Conservation (phyloP, 768 basidiomycete species). For the Rhizopogon vinicolor region DNA sequence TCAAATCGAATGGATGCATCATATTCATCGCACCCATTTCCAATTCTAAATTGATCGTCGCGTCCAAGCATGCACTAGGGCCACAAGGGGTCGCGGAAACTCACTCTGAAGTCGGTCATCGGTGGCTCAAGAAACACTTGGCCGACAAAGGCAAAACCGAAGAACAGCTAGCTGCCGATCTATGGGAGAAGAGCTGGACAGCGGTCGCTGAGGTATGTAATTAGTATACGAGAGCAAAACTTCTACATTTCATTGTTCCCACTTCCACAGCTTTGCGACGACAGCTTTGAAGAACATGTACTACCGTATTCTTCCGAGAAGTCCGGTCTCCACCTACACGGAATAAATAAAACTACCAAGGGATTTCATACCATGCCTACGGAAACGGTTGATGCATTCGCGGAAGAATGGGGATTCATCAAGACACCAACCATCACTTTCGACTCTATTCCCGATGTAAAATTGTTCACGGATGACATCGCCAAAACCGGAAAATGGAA, state of each 20-base stretch:
- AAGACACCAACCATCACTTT: constrained; percentile 58
- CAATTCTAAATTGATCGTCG: constrained; percentile 68
- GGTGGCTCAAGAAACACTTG: constrained; percentile 76
- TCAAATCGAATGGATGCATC: constrained; percentile 96
- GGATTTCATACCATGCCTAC: constrained; percentile 72
- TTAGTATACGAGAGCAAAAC: neutral
- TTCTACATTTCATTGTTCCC: neutral
- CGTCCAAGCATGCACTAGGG: constrained; percentile 92
- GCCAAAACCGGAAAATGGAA: constrained; percentile 71
- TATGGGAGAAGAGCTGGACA: constrained; percentile 85
- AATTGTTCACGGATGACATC: constrained; percentile 64
- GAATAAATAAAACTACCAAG: constrained; percentile 68
- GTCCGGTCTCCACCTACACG: constrained; percentile 91
- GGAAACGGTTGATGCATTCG: constrained; percentile 68
- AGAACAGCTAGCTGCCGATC: constrained; percentile 61
- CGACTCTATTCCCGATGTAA: constrained; percentile 61
- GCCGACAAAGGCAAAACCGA: constrained; percentile 58
- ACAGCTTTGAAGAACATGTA: constrained; percentile 96
- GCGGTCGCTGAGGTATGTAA: constrained; percentile 81
- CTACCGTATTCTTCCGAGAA: constrained; percentile 75
- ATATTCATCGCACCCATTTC: constrained; percentile 91
- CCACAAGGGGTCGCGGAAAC: constrained; percentile 38
- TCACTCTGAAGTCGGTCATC: constrained; percentile 81
- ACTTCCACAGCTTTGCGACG: constrained; percentile 80
- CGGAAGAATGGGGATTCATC: constrained; percentile 90